Base-by-base conservation (phyloP, 2,329 filamentous ascomycete species). In the Biscogniauxia sp. region DNA sequence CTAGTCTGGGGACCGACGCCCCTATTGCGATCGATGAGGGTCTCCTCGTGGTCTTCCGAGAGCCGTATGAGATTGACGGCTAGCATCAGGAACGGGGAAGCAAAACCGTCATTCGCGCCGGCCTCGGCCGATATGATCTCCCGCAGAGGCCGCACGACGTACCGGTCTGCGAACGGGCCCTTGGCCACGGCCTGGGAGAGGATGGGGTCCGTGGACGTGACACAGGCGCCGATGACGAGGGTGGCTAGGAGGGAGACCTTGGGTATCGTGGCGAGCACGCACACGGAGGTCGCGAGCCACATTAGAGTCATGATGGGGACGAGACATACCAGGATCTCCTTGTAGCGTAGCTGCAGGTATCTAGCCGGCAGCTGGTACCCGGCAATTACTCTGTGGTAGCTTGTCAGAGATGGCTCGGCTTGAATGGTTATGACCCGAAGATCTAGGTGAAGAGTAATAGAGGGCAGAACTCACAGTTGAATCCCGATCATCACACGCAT, bases 41-140 rank as follows among this genome's bases (percentile, higher is more conserved):
- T 65, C 57, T 67, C 66, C 2, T 66, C 69, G 3, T 70, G 72
- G 53, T 72, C 67, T 19, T 82, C 77, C 9, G 82, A 81, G 61
- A 86, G 81, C 1, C 83, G 81, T 57, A 87, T 80, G 7, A 87
- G 76, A 50, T 83, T 84, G 1, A 81, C 79, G 0, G 84, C 83
- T 1, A 88, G 76, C 75, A 87, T 80, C 4, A 88, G 75, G 57
- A 88, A 87, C 0, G 85, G 85, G 53, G 87, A 88, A 0, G 82
- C 85, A 50, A 88, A 85, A 0, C 85, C 85, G 63, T 88, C 85
- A 63, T 88, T 88, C 2, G 81, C 80, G 6, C 85, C 86, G 3
- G 84, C 84, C 63, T 88, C 85, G 0, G 84, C 79, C 0, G 84
- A 87, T 20, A 88, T 87, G 59, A 88, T 82, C 64, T 88, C 84